Conservation (phyloP, 225 moss, liverwort and hornwort species). For the Lunularia cruciata region DNA sequence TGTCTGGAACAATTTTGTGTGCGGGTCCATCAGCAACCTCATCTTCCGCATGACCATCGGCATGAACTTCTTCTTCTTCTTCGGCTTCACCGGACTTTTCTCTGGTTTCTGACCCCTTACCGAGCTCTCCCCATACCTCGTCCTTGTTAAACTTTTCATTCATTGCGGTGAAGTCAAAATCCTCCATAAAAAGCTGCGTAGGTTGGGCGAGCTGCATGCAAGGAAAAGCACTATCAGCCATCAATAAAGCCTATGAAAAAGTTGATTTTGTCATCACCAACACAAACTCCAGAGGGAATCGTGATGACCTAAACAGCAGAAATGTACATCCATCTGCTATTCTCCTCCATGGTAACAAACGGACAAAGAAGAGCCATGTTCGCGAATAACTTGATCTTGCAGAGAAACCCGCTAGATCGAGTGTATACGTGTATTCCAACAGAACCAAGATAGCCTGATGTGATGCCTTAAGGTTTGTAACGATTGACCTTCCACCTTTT, state of each 20-base stretch:
- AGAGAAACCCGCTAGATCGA: no score
- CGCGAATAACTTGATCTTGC: no score
- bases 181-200: constrained; percentile 83
- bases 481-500: no score
- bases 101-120: constrained; percentile 44
- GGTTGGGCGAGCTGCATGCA: constrained; percentile 62
- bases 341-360: no score
- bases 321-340: no score
- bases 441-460: no score
- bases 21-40: constrained; percentile 50
- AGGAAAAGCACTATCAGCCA: background rate
- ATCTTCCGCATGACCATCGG: constrained; percentile 62
- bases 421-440: no score
- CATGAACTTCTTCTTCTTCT: constrained; percentile 61
- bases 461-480: no score
- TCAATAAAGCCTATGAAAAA: background rate
- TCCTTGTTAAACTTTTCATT: constrained; percentile 98
- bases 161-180: constrained; percentile 97
- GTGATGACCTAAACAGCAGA: no score
- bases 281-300: no score
- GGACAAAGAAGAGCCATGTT: no score
- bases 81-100: constrained; percentile 67
- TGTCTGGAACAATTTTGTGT: constrained; percentile 52
- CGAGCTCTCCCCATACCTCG: constrained; percentile 98
- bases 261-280: no score